A percentile compares a stretch with the other conserved stretches of the same genome.
Conservation (phyloP, 306 rosid species). For the Vicia sativa region DNA sequence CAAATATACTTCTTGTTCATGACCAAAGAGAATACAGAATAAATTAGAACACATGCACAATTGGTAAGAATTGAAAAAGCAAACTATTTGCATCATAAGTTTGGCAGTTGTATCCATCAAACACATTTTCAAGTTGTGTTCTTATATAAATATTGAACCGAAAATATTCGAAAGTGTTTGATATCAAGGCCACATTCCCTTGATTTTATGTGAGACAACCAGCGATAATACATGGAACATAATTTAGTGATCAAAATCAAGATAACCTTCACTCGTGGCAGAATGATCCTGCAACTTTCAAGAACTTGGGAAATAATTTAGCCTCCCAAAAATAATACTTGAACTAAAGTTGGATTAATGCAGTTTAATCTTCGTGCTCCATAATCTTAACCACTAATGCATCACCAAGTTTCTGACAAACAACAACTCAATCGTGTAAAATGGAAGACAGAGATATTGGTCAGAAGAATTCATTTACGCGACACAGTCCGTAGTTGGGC, state of each 20-base stretch:
- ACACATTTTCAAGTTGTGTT: conserved; percentile 32
- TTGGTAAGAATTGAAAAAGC: conserved; percentile 2
- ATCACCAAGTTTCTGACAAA: conserved; percentile 98
- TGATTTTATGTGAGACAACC: conserved; percentile 41
- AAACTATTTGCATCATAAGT: conserved; percentile 29
- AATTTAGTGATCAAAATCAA: conserved; percentile 43
- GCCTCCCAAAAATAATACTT: not conserved
- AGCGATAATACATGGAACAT: conserved; percentile 29
- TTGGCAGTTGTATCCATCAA: conserved; percentile 27
- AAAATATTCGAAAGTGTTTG: conserved; percentile 35
- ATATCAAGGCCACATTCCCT: conserved; percentile 35
- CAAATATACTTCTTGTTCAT: conserved; percentile 3
- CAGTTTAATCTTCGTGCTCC: conserved; percentile 83
- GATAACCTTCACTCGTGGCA: conserved; percentile 42
- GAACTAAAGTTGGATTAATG: conserved; percentile 29
- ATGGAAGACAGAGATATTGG: conserved; percentile 30
- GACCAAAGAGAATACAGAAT: not conserved
- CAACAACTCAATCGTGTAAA: conserved; percentile 87
- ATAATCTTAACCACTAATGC: conserved; percentile 94
- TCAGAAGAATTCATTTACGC: conserved; percentile 22
- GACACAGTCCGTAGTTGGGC: conserved; percentile 11
- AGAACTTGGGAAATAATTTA: conserved; percentile 31
- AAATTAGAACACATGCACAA: not conserved
- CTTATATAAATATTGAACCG: conserved; percentile 18
- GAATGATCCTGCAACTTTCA: conserved; percentile 38